Percentiles rank a stretch among this genome's conserved stretches.
Conservation (phyloP, 352 stramenopile genomes). For the Phytopythium delawarense region DNA sequence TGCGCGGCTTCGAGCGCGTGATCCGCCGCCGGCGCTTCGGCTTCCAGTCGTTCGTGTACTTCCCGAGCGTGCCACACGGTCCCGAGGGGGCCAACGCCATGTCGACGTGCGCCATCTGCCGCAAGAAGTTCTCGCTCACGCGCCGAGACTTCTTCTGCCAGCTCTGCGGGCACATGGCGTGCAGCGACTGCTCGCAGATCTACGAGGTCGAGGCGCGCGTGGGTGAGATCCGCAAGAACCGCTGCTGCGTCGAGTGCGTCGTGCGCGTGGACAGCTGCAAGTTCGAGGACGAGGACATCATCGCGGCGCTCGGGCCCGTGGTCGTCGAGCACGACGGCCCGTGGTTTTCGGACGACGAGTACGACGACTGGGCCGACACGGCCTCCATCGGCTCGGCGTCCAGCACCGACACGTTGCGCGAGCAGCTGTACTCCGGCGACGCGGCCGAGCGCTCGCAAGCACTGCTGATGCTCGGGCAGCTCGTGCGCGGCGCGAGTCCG, state of each 20-base stretch:
- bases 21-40: slow-evolving; percentile 63
- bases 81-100: slow-evolving; percentile 10
- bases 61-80: slow-evolving; percentile 14
- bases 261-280: slow-evolving; percentile 48
- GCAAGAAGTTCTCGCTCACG: slow-evolving; percentile 43
- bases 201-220: slow-evolving; percentile 51
- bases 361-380: slow-evolving; percentile 19
- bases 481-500: slow-evolving; percentile 13
- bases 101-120: slow-evolving; percentile 28
- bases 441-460: slow-evolving; percentile 26
- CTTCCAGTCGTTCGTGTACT: slow-evolving; percentile 58
- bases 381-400: slow-evolving; percentile 16
- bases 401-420: slow-evolving; percentile 13
- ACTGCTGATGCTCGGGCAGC: slow-evolving; percentile 27
- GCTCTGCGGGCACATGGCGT: slow-evolving; percentile 50
- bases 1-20: slow-evolving; percentile 60
- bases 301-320: slow-evolving; percentile 36
- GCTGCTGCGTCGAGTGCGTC: slow-evolving; percentile 50
- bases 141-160: slow-evolving; percentile 49
- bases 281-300: slow-evolving; percentile 60
- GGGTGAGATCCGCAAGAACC: slow-evolving; percentile 41
- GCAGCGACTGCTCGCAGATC: slow-evolving; percentile 43
- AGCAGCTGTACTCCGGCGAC: slow-evolving; percentile 30
- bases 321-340: slow-evolving; percentile 34
- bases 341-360: slow-evolving; percentile 24